Evolutionary conservation across 306 rosid genomes (phyloP).

Genomic region (Vigna radiata): DNA sequence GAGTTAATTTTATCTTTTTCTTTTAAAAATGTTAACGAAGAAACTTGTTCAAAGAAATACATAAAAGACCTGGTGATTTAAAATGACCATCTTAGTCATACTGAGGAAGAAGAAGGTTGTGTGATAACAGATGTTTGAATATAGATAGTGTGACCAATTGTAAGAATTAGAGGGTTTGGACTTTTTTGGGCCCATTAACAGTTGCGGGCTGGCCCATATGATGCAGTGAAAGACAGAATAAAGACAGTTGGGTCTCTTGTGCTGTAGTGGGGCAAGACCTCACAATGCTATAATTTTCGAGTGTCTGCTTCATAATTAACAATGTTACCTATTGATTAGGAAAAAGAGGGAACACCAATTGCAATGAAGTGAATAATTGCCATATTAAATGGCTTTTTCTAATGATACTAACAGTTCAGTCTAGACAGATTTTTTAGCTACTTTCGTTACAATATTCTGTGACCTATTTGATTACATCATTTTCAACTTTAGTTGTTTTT

Average conservation of each 20-base stretch:
- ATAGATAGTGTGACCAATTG: neutral
- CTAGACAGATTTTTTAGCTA: neutral
- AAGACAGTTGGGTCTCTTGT: slow-evolving; percentile 37
- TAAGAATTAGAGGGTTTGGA: neutral
- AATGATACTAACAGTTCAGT: neutral
- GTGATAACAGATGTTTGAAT: neutral
- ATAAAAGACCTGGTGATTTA: neutral
- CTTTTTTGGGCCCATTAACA: slow-evolving; percentile 7
- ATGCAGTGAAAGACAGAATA: neutral
- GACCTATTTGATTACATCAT: neutral
- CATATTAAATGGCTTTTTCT: neutral
- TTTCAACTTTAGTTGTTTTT: neutral
- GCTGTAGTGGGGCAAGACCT: slow-evolving; percentile 19
- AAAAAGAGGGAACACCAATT: slow-evolving; percentile 7
- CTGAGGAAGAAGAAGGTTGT: neutral
- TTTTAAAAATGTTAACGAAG: no score
- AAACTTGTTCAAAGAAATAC: no score
- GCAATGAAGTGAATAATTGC: slow-evolving; percentile 4
- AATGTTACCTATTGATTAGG: no score
- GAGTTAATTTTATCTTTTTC: no score
- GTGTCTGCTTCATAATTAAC: slow-evolving; percentile 32
- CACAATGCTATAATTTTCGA: slow-evolving; percentile 16
- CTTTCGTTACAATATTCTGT: neutral
- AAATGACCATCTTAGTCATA: neutral
- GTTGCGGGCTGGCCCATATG: slow-evolving; percentile 22